Percentiles rank a stretch among this genome's conserved stretches.
These are phyloP conservation scores for Colletotrichum tropicale DNA, from an alignment of 2,329 filamentous ascomycete genomes.

Conservation along the genomic window DNA sequence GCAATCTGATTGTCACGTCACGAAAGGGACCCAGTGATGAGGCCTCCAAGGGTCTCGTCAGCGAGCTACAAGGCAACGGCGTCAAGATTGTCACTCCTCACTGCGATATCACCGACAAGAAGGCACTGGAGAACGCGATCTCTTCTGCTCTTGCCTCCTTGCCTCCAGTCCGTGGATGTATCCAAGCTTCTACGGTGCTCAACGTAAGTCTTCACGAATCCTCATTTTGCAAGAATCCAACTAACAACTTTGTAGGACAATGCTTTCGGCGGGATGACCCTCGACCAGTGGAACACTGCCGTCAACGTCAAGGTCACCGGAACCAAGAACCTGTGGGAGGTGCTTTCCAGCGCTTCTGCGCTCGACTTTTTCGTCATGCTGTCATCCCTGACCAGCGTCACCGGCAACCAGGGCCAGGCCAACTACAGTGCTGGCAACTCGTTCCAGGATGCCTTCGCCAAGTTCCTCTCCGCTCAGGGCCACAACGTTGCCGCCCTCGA, in stretches of 20 bases:
- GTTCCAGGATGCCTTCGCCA: slow-evolving; percentile 46
- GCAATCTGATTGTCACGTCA: slow-evolving; percentile 29
- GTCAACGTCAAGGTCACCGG: slow-evolving; percentile 38
- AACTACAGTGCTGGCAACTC: slow-evolving; percentile 49
- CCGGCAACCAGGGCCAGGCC: slow-evolving; percentile 38
- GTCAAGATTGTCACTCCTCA: slow-evolving; percentile 1
- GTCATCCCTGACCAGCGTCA: slow-evolving; percentile 30
- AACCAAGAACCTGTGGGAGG: slow-evolving; percentile 30
- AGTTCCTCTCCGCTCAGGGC: slow-evolving; percentile 41
- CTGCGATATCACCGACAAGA: slow-evolving; percentile 12
- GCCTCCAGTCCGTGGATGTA: not conserved
- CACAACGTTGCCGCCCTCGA: slow-evolving; percentile 53
- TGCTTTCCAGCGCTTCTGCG: slow-evolving; percentile 25
- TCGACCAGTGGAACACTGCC: slow-evolving; percentile 26
- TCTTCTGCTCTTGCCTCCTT: not conserved
- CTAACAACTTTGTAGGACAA: slow-evolving; percentile 6
- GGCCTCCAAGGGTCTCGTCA: slow-evolving; percentile 7
- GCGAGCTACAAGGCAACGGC: not conserved
- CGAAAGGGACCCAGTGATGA: slow-evolving; percentile 23
- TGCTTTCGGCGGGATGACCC: slow-evolving; percentile 31
- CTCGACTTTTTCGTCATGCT: slow-evolving; percentile 41
- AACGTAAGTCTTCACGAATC: not conserved
- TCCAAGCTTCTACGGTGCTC: slow-evolving; percentile 11
- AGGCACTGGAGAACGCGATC: not conserved
- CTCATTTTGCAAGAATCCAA: fast-evolving